Percentiles rank a stretch among this genome's conserved stretches.
These are phyloP conservation scores for Epicoccum nigrum DNA, from an alignment of 2,329 filamentous ascomycete species.

Conservation along the genomic window DNA sequence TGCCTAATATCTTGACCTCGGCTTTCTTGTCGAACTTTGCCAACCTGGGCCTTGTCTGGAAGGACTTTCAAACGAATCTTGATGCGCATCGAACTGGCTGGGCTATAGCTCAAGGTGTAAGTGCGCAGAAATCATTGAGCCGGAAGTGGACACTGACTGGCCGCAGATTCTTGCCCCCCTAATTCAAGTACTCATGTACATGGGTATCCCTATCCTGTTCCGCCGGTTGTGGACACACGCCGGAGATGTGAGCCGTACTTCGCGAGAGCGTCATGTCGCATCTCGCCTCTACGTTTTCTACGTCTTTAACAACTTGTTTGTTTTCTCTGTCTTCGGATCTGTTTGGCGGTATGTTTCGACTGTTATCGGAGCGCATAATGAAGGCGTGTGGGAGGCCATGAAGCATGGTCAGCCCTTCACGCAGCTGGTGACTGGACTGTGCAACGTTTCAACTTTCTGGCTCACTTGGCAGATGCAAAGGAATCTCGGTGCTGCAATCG, in stretches of 20 bases:
- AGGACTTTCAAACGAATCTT: constrained; percentile 72
- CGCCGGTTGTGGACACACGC: constrained; percentile 80
- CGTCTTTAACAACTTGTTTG: constrained; percentile 92
- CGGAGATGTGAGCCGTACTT: constrained; percentile 90
- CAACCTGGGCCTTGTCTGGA: constrained; percentile 84
- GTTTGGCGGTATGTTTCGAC: constrained; percentile 77
- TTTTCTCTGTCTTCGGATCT: constrained; percentile 90
- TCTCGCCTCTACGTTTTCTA: constrained; percentile 96
- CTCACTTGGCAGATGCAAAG: constrained; percentile 87
- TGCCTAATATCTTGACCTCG: constrained; percentile 90
- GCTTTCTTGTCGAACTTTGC: constrained; percentile 87
- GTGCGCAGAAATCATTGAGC: too few species aligned
- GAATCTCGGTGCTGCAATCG: constrained; percentile 80
- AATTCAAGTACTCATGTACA: constrained; percentile 82
- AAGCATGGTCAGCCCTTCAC: constrained; percentile 66
- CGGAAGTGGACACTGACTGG: too few species aligned
- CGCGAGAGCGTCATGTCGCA: constrained; percentile 87
- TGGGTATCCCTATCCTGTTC: constrained; percentile 87
- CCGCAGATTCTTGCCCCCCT: constrained; percentile 86
- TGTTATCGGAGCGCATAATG: constrained; percentile 62
- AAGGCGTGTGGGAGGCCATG: constrained; percentile 71
- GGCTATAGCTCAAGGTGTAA: constrained; percentile 91
- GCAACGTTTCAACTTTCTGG: constrained; percentile 87
- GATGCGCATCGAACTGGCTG: constrained; percentile 69
- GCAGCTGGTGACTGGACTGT: constrained; percentile 75